Evolutionary conservation across 2,329 filamentous ascomycete genomes (phyloP).

Genomic region (Nemania diffusa): DNA sequence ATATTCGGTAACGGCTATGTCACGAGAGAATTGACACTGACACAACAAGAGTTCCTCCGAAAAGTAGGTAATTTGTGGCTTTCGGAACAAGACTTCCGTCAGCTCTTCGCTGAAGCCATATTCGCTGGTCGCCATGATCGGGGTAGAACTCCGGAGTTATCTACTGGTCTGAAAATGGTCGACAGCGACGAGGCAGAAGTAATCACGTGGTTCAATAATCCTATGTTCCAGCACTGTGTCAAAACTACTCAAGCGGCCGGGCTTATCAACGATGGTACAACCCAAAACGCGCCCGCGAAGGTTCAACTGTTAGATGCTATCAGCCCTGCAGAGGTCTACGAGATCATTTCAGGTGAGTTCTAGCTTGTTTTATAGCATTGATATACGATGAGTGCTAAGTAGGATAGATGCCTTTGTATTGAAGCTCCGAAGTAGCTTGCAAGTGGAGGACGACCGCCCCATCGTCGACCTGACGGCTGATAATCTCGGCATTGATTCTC

Average conservation of each 20-base stretch:
- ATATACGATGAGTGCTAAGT: neutral
- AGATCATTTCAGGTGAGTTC: constrained; percentile 16
- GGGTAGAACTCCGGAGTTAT: constrained; percentile 18
- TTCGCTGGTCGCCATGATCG: constrained; percentile 23
- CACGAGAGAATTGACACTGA: constrained; percentile 34
- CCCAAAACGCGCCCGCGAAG: constrained; percentile 1
- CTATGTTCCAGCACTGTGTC: constrained; percentile 23
- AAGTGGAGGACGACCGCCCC: constrained; percentile 9
- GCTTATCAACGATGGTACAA: neutral
- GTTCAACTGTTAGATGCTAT: constrained; percentile 19
- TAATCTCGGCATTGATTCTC: constrained; percentile 45
- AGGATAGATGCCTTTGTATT: constrained; percentile 24
- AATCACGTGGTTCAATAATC: constrained; percentile 23
- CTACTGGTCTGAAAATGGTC: constrained; percentile 28
- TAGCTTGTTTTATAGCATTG: neutral
- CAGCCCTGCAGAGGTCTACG: constrained; percentile 3
- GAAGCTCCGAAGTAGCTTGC: constrained; percentile 22
- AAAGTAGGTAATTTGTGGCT: constrained; percentile 33
- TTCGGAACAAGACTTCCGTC: constrained; percentile 36
- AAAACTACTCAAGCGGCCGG: neutral
- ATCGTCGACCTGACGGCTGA: constrained; percentile 36
- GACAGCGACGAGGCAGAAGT: constrained; percentile 2
- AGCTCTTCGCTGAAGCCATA: constrained; percentile 39
- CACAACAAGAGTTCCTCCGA: constrained; percentile 36
- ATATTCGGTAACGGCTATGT: constrained; percentile 45